Percentiles rank a stretch among this genome's conserved stretches.
These are phyloP conservation scores for Metschnikowia cerradonensis DNA, from an alignment of 805 yeast species.

Conservation along the genomic window DNA sequence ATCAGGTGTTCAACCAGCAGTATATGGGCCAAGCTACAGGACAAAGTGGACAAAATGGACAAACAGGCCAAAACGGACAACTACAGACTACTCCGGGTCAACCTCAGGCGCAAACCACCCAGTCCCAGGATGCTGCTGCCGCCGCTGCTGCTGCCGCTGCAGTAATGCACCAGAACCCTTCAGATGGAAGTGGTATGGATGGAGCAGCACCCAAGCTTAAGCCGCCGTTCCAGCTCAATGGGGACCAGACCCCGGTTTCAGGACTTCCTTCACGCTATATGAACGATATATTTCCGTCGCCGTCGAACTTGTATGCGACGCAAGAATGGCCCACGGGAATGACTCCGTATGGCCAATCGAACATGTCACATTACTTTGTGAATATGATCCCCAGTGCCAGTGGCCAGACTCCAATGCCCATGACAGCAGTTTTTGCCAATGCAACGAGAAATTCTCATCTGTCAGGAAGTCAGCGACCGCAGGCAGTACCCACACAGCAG, in stretches of 20 bases:
- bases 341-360: slow-evolving; percentile 31
- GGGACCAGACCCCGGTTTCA: slow-evolving; percentile 70
- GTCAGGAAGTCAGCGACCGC: slow-evolving; percentile 8
- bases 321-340: slow-evolving; percentile 43
- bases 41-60: not conserved
- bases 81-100: not conserved
- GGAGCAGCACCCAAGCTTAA: slow-evolving; percentile 12
- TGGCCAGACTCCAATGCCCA: slow-evolving; percentile 18
- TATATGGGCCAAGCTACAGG: slow-evolving; percentile 7
- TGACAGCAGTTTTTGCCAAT: slow-evolving; percentile 8
- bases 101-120: not conserved
- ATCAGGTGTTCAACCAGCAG: slow-evolving; percentile 21
- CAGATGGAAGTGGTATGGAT: slow-evolving; percentile 2
- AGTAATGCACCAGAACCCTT: not conserved
- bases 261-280: slow-evolving; percentile 69
- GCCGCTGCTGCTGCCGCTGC: slow-evolving; percentile 3
- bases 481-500: not conserved
- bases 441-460: slow-evolving; percentile 9
- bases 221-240: slow-evolving; percentile 20
- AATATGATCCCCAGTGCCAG: slow-evolving; percentile 28
- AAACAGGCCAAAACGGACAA: not conserved
- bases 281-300: slow-evolving; percentile 74
- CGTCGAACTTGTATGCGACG: slow-evolving; percentile 66
- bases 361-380: slow-evolving; percentile 35
- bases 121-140: slow-evolving; percentile 4